Evolutionary conservation across 1,284 basidiomycete species (phyloP).

Genomic region (Melampsora americana): DNA sequence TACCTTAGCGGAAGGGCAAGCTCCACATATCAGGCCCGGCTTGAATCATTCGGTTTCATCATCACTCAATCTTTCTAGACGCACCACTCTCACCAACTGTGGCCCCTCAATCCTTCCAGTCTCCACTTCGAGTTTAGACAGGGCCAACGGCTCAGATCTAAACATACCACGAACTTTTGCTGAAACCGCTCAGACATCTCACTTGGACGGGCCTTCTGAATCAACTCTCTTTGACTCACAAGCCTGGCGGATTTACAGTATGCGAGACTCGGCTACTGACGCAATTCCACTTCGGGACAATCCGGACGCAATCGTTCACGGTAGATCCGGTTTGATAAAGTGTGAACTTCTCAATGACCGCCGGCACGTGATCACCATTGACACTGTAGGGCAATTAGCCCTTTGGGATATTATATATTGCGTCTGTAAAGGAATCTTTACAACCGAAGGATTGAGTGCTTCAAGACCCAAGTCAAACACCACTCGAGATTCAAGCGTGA

Average conservation of each 20-base stretch:
- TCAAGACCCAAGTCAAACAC: slow-evolving; percentile 21
- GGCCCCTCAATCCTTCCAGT: neutral
- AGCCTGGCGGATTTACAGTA: slow-evolving; percentile 60
- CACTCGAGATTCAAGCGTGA: slow-evolving; percentile 44
- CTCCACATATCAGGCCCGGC: neutral
- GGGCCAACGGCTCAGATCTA: too few species aligned
- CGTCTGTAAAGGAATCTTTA: slow-evolving; percentile 70
- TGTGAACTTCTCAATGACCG: slow-evolving; percentile 70
- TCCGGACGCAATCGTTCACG: slow-evolving; percentile 71
- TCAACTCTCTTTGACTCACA: slow-evolving; percentile 7
- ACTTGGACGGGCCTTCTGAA: slow-evolving; percentile 2
- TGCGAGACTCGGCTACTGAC: slow-evolving; percentile 75
- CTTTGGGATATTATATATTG: slow-evolving; percentile 88
- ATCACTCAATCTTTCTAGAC: slow-evolving; percentile 18
- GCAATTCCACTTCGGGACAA: slow-evolving; percentile 65
- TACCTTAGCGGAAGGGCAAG: too few species aligned
- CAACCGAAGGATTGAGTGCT: slow-evolving; percentile 62
- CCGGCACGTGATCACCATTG: slow-evolving; percentile 83
- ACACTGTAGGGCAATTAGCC: slow-evolving; percentile 76
- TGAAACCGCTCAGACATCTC: slow-evolving; percentile 1
- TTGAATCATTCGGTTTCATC: neutral
- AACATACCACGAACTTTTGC: too few species aligned
- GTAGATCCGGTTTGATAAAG: slow-evolving; percentile 78
- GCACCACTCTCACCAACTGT: neutral
- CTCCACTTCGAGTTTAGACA: too few species aligned